Conservation (phyloP, 2,329 filamentous ascomycete genomes). For the Aspergillus sp. region DNA sequence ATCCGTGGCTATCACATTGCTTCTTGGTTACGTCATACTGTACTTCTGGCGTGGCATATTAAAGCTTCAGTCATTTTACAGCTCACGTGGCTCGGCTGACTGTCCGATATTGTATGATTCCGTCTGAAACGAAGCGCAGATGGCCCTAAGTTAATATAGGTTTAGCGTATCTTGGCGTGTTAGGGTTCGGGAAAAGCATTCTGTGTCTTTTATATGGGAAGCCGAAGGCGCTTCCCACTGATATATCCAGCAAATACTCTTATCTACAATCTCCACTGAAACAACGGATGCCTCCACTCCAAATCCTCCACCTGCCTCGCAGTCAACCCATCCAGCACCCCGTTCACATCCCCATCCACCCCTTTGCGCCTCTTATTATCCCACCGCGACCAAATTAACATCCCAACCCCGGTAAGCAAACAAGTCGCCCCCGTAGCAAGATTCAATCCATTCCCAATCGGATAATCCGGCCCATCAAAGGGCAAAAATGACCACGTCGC, state of each 20-base stretch:
- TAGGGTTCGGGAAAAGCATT: not conserved
- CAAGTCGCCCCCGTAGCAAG: conserved; percentile 55
- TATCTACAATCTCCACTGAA: conserved; percentile 8
- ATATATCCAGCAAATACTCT: too few species aligned
- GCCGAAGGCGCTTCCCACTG: too few species aligned
- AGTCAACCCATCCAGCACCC: conserved; percentile 58
- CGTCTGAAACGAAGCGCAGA: too few species aligned
- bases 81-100: too few species aligned
- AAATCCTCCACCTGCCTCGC: conserved; percentile 61
- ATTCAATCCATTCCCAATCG: conserved; percentile 73
- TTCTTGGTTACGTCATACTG: too few species aligned
- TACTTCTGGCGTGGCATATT: too few species aligned
- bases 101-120: too few species aligned
- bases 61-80: too few species aligned
- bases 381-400: conserved; percentile 64
- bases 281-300: conserved; percentile 67
- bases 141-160: too few species aligned
- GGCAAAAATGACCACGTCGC: conserved; percentile 68
- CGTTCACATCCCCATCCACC: conserved; percentile 47
- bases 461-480: conserved; percentile 67
- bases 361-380: conserved; percentile 64
- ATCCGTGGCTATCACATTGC: too few species aligned
- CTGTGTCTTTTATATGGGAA: too few species aligned
- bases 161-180: too few species aligned
- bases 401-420: conserved; percentile 55